Base-by-base conservation (phyloP, 129 eudicot genomes). In the Saposhnikovia divaricata region DNA sequence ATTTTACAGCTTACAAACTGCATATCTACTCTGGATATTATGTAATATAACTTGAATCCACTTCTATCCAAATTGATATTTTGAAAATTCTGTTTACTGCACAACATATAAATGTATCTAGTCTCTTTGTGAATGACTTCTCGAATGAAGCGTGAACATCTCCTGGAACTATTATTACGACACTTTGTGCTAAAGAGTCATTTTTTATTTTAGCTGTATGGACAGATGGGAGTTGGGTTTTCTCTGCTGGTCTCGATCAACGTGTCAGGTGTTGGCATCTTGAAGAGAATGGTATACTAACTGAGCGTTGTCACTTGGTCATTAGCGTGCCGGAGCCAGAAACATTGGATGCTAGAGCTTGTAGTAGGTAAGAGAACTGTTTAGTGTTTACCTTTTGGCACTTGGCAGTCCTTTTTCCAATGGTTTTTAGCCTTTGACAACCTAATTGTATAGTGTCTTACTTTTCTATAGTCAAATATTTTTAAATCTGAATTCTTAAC, bases 271-370 rank as follows among this genome's bases (percentile, higher is more conserved):
- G 98, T 86, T 95, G 98, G 98, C 81, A 69, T 5, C 82, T 92
- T 63, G 81, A 88, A 9, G 82, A 71, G 61, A 79, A 79, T 68
- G 92, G 92, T 13, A 86, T 87, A 72, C 82, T 92, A 79, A 80
- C 78, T 4, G 98, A 95, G 82, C 81, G 44, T 80, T 82, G 86
- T 39, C 92, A 92, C 84, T 83, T 89, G 75, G 80, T 90, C n/a
- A 79, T 91, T 59, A 92, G 96, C 68, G 98, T 95, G 79, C 97
- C 98, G 2, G 98, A 95, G 88, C 98, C 98, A 81, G 98, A 95
- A 89, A 91, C 98, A 73, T 57, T 95, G 72, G 96, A 92, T 81
- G 97, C 86, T 76, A 90, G 89, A 75, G 84, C 80, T 25, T 83
- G 92, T 80, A 86, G 84, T 79, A 85, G 96, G 97, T 88, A 76